Percentiles rank a stretch among this genome's conserved stretches.
Evolutionary conservation across 306 rosid genomes (phyloP).

Genomic region (Trifolium pratense): DNA sequence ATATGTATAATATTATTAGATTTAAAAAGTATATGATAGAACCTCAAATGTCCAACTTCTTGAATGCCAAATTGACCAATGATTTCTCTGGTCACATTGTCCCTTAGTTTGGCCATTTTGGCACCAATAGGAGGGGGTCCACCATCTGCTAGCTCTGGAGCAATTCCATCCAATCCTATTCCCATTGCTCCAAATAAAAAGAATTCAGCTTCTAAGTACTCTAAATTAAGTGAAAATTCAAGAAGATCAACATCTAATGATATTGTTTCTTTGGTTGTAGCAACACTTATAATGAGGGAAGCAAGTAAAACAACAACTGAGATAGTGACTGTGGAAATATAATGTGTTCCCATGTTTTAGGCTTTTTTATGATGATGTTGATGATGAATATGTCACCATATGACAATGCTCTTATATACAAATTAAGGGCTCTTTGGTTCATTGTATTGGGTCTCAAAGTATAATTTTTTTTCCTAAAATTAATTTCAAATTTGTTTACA

Average conservation of each 20-base stretch:
- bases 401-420: neutral
- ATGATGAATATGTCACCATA: neutral
- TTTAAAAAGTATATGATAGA: too few species aligned
- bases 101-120: constrained; percentile 50
- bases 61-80: constrained; percentile 64
- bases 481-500: too few species aligned
- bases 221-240: constrained; percentile 55
- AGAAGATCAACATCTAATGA: constrained; percentile 2
- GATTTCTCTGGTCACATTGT: constrained; percentile 42
- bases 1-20: too few species aligned
- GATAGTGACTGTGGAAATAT: neutral
- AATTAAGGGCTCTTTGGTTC: neutral
- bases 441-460: neutral
- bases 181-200: constrained; percentile 66
- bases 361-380: neutral
- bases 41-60: constrained; percentile 88
- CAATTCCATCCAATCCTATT: constrained; percentile 58
- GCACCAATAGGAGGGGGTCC: constrained; percentile 80
- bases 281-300: neutral
- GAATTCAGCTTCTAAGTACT: constrained; percentile 76
- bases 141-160: constrained; percentile 52
- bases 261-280: neutral
- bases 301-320: neutral
- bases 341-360: neutral
- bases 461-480: too few species aligned